Evolutionary conservation across 208 protist species (phyloP).

Genomic region (Leishmania turanica): DNA sequence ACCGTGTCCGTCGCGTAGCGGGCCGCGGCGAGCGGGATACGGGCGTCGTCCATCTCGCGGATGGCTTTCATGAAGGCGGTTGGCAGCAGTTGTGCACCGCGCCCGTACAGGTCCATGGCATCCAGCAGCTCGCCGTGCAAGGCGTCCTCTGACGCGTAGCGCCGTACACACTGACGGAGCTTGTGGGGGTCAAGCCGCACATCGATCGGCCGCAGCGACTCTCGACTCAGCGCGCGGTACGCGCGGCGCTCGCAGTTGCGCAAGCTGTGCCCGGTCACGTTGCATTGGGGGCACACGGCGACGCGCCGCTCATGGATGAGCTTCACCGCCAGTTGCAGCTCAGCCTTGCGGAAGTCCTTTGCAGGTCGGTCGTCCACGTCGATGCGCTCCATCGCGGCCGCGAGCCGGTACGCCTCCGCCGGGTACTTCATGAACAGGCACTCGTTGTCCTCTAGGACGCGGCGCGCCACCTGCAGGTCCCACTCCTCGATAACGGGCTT

Average conservation of each 20-base stretch:
- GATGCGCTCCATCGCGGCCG: constrained; percentile 58
- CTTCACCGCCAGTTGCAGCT: constrained; percentile 74
- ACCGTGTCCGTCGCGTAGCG: constrained; percentile 89
- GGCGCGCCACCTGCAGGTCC: constrained; percentile 78
- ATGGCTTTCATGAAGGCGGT: constrained; percentile 62
- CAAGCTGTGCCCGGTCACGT: constrained; percentile 61
- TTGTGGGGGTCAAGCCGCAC: constrained; percentile 59
- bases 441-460: constrained; percentile 66
- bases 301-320: constrained; percentile 69
- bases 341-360: constrained; percentile 84
- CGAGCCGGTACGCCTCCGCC: constrained; percentile 49
- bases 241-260: constrained; percentile 57
- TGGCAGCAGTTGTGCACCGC: constrained; percentile 43
- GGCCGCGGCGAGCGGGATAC: constrained; percentile 75
- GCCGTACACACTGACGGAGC: constrained; percentile 40
- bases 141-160: constrained; percentile 38
- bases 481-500: constrained; percentile 54
- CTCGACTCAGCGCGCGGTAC: constrained; percentile 41
- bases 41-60: constrained; percentile 68
- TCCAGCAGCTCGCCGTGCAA: constrained; percentile 47
- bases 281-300: constrained; percentile 63
- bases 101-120: constrained; percentile 51
- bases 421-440: constrained; percentile 56
- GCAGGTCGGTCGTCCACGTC: constrained; percentile 74
- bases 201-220: constrained; percentile 54